Base-by-base conservation (phyloP, 345 rosid species). In the Lumnitzera littorea region DNA sequence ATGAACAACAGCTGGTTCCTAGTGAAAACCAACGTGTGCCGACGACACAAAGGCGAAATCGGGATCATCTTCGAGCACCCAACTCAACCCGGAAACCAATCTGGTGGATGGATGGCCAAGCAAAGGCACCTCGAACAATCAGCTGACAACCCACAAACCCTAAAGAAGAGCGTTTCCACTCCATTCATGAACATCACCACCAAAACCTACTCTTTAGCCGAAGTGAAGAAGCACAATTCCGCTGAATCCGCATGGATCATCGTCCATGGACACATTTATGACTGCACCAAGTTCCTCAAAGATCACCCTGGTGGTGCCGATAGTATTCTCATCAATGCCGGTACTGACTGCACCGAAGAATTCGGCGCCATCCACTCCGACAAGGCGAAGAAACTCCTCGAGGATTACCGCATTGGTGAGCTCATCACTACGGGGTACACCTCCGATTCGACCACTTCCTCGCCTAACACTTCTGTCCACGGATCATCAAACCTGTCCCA, bases 51-150 rank as follows among this genome's bases (percentile, higher is more conserved):
- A 67, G 99, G 97, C 50, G 99, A 94, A 76, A 79, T 94, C 20
- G 97, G 99, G n/a, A 81, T 94, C 4, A 81, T 82, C 14, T 90
- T 94, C 74, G 99, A 90, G 67, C 96, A 92, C 75, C 99, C 99
- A 27, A 90, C 96, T 27, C 77, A 73, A 53, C 89, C 99, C 2
- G 99, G 85, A 24, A 94, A 90, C 79, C 99, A 88, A 48, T 71
- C 96, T 15, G 91, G 99, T 13, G 99, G 99, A 59, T 94, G 99
- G 99, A 94, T 94, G 99, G 99, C 90, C 0, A 86, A 82, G 74
- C 91, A 90, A 41, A 78, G 79, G 23, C 88, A 87, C 51, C 78
- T 87, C 0, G 96, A 82, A 72, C 82, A 48, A 27, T 83, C 91
- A 25, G 63, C 78, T 0, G 96, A 89, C 0, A 64, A 70, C 24